Conservation (phyloP, 306 rosid species). For the Cicer arietinum region DNA sequence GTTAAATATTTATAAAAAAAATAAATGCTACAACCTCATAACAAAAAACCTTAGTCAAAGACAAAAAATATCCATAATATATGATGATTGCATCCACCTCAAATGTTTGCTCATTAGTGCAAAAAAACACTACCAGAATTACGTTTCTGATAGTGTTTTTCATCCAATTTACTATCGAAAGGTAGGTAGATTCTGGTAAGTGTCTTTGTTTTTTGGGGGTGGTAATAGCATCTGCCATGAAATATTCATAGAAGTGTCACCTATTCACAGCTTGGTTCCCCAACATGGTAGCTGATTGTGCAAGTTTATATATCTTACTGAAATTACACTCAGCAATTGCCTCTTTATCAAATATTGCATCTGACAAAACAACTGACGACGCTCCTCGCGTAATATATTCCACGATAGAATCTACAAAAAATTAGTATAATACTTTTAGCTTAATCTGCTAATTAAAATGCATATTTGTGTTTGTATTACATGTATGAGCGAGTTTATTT, state of each 20-base stretch:
- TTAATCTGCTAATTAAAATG: slow-evolving; percentile 14
- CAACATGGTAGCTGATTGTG: slow-evolving; percentile 62
- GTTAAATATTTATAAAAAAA: neutral
- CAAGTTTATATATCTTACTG: slow-evolving; percentile 65
- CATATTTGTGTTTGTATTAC: neutral
- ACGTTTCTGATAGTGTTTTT: too few species aligned
- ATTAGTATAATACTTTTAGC: neutral
- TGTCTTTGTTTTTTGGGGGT: too few species aligned
- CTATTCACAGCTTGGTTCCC: slow-evolving; percentile 65
- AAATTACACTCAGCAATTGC: slow-evolving; percentile 59
- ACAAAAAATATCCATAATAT: neutral
- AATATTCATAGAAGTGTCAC: slow-evolving; percentile 42
- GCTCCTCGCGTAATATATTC: slow-evolving; percentile 78
- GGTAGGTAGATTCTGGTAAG: too few species aligned
- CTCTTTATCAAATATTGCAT: slow-evolving; percentile 83
- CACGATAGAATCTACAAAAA: slow-evolving; percentile 59
- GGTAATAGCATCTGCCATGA: too few species aligned
- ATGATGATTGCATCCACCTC: too few species aligned
- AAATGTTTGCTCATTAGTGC: too few species aligned
- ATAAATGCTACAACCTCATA: neutral
- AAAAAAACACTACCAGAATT: too few species aligned
- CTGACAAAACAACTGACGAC: slow-evolving; percentile 82
- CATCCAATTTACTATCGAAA: too few species aligned
- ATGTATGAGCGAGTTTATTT: neutral
- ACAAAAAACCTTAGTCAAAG: slow-evolving; percentile 1